Percentiles rank a stretch among this genome's conserved stretches.
Conservation (phyloP, 129 eudicot genomes). For the Flaveria robusta region DNA sequence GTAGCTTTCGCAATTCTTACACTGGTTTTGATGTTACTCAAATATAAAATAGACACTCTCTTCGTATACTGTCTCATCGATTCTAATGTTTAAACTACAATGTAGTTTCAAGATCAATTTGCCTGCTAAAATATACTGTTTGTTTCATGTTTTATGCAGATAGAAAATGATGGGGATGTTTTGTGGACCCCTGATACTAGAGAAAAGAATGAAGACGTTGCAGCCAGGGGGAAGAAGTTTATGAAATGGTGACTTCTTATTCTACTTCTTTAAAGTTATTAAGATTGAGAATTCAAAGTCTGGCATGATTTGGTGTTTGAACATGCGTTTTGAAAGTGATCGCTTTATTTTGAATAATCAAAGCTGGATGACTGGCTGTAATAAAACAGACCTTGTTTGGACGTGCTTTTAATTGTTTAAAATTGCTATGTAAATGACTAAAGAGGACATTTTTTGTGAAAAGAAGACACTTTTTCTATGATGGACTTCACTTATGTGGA, state of each 20-base stretch:
- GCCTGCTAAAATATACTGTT: constrained; percentile 10
- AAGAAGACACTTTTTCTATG: not conserved
- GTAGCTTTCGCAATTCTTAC: constrained; percentile 32
- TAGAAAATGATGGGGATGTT: constrained; percentile 75
- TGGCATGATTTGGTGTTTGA: not conserved
- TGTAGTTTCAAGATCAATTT: not conserved
- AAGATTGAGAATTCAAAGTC: not conserved
- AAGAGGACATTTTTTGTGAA: not conserved
- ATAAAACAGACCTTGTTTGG: not conserved
- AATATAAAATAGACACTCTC: not conserved
- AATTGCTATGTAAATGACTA: not conserved
- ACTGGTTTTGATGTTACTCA: constrained; percentile 12
- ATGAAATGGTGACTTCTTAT: constrained; percentile 55
- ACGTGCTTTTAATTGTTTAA: not conserved
- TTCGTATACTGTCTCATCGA: constrained; percentile 1
- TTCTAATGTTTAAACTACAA: not conserved
- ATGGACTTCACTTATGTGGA: not conserved
- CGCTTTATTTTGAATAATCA: not conserved
- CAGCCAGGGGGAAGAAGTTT: constrained; percentile 77
- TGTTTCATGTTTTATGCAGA: constrained; percentile 45
- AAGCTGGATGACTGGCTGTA: not conserved
- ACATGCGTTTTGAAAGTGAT: not conserved
- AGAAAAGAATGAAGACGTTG: constrained; percentile 74
- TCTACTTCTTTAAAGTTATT: constrained; percentile 3
- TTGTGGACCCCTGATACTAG: constrained; percentile 69